phyloP scores from a whole-genome alignment of 176 grass and related monocot genomes.

The Elaeis guineensis region DNA sequence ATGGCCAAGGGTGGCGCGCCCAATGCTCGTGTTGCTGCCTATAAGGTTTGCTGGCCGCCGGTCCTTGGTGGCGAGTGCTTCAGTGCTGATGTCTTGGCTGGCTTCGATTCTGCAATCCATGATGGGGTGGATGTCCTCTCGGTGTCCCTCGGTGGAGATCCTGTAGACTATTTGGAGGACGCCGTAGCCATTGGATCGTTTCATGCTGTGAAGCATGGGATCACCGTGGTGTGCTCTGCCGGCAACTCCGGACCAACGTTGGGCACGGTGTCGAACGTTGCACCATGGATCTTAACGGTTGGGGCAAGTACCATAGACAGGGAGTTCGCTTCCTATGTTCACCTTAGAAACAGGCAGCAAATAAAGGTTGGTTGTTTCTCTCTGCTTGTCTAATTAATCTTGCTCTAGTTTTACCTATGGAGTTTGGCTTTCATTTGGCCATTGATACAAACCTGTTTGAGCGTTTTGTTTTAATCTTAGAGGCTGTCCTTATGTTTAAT shows the following conservation, averaged over 20 bases:
- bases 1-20: conserved; percentile 80
- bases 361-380: conserved; percentile 35
- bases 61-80: conserved; percentile 80
- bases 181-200: conserved; percentile 80
- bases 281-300: conserved; percentile 82
- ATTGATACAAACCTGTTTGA: background rate
- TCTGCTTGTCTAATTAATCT: no score
- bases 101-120: conserved; percentile 71
- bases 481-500: no score
- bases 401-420: no score
- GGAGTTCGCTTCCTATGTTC: conserved; percentile 57
- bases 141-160: conserved; percentile 58
- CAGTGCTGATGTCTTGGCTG: conserved; percentile 79
- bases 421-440: background rate
- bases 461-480: no score
- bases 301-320: conserved; percentile 78
- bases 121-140: conserved; percentile 85
- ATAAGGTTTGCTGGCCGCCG: conserved; percentile 94
- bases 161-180: conserved; percentile 49
- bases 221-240: conserved; percentile 59
- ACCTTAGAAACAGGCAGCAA: conserved; percentile 35
- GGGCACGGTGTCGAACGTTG: conserved; percentile 67
- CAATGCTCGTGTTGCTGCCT: conserved; percentile 46
- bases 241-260: conserved; percentile 58
- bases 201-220: conserved; percentile 60